Base-by-base conservation (phyloP, 2,329 filamentous ascomycete species). In the Dactylellina leptospora region DNA sequence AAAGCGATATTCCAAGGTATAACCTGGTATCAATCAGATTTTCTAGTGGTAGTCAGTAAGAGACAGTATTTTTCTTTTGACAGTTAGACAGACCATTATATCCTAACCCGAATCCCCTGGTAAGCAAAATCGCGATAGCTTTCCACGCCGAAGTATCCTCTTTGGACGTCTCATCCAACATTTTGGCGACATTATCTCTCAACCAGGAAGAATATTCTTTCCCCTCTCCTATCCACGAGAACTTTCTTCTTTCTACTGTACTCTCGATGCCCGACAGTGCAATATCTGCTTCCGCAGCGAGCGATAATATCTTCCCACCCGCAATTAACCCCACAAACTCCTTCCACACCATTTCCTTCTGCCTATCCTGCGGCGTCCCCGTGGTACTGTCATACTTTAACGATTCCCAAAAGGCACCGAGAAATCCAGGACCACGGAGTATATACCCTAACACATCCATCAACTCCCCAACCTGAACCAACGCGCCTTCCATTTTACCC, bases 171-270 rank as follows among this genome's bases (percentile, higher is more conserved):
- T 78, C 76, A 84, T 79, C 16, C 77, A 72, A 30, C 79, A 74
- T 69, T 51, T 60, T 74, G 1, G 63, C 81, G 53, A 95, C 82
- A 77, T 88, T 90, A 11, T 79, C 80, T 1, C 87, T 89, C 38
- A 96, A 79, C 92, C 92, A 96, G 27, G 80, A 80, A 10, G 86
- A 84, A 80, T 90, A 96, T 16, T 83, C 78, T 23, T 82, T 82
- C 2, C 89, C 88, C 74, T 88, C 84, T 0, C 86, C 83, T 30
- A 91, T 77, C 90, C 91, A 96, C 0, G 78, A 77, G 4, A 69
- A 56, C 10, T 75, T 74, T 4, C 16, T 76, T 51, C 30, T 48
- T 45, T 64, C 51, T 27, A 61, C 63, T 33, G 11, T 48, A 11
- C 56, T 48, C 22, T 40, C 54, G 4, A 45, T 60, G 47, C 16